Evolutionary conservation across 805 yeast genomes (phyloP), one percentile per base, ranked within the genome.

Genomic region (Pichia pseudocactophila): DNA sequence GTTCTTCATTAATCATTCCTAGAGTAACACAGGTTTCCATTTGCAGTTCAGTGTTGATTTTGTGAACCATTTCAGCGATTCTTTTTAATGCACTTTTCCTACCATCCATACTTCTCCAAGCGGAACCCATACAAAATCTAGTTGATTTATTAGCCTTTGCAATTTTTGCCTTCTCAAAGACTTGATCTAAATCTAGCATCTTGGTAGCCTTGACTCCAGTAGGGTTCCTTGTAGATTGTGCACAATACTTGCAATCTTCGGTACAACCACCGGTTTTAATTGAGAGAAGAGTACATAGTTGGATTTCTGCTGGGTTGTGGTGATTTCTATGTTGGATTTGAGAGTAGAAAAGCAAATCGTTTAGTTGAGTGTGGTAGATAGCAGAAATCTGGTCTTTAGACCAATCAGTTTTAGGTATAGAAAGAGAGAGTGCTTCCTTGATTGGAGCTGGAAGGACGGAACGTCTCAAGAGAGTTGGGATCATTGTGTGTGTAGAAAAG

Each of bases 51-150:
- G 48, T 46, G 52, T 80, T 77, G 39, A 83, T 79, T 43, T 65
- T 71, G 25, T 64, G 57, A 28, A 83, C 78, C 89, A 83, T 82
- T 39, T 74, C 73, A 20, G 74, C 64, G 43, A 83, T 80, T 47
- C 66, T 73, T 45, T 70, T 73, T 47, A 83, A 56, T 1, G 82
- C 86, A 15, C 77, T 71, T 58, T 80, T 82, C 38, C 92, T 66
- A 15, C 92, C 90, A 38, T 66, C 65, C 92, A 83, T 83, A 47
- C 82, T 90, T 57, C 92, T 71, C 92, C 90, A 84, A 2, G 92
- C 92, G 10, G 90, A 86, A 37, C 92, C 92, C 78, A 83, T 74
- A 56, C 92, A 83, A 56, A 83, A 83, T 49, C 92, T 67, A 0
- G 92, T 83, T 1, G 82, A 72, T 0, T 90, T 90, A 49, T 82